Evolutionary conservation across 1,284 basidiomycete genomes (phyloP), one percentile per base, ranked within the genome.

Genomic region (Wolfiporia cocos): DNA sequence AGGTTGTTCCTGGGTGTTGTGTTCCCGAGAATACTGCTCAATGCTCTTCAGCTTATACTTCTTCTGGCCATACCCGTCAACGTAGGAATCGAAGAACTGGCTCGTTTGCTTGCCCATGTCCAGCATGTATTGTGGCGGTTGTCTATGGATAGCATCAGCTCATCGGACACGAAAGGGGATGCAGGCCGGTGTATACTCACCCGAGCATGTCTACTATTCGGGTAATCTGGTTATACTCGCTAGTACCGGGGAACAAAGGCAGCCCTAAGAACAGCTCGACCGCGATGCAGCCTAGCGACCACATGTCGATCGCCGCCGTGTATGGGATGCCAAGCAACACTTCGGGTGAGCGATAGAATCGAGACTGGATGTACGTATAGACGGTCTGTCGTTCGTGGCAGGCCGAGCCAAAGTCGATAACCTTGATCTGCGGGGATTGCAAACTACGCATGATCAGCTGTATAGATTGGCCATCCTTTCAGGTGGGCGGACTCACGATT

Each of bases 381-480:
- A 99, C 94, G 4, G 95, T 99, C 66, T 98, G 93, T 55, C 92
- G 85, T 66, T 98, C 96, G 63, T 98, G 93, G 62, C 96, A 99
- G 15, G 95, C 93, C 15, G 94, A 98, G 37, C 95, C 96, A 67
- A 98, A 99, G 69, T 99, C 95, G 61, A 99, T 98, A 44, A 99
- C 89, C 68, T 99, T 99, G 73, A 99, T 98, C 63, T 92, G 87
- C 2, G 96, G 96, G 22, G 94, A 94, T 73, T 97, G 93, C 28
- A 99, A 73, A 22, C 91, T 95, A 9, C 34, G 34, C 19, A 29
- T 43, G 22, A n/a, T n/a, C n/a, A n/a, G n/a, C n/a, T n/a, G n/a
- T n/a, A n/a, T n/a, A n/a, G n/a, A n/a, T n/a, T n/a, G n/a, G n/a
- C n/a, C n/a, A n/a, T n/a, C n/a, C n/a, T n/a, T n/a, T n/a, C n/a